A percentile compares a stretch with the other conserved stretches of the same genome.
Conservation (phyloP, 768 basidiomycete genomes). For the Ephemerocybe angulata region DNA sequence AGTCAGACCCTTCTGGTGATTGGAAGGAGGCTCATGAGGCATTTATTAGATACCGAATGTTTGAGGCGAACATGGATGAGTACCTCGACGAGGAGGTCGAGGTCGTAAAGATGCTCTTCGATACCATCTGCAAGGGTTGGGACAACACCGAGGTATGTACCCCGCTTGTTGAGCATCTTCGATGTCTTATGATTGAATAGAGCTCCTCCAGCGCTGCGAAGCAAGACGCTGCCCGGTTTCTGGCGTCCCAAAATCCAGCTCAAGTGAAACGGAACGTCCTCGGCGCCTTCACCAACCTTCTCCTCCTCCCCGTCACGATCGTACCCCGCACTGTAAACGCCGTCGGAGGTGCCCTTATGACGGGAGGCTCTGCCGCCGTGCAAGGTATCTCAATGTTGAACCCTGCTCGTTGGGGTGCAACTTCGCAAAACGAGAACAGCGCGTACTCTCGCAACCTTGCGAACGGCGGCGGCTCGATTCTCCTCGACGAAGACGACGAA, state of each 20-base stretch:
- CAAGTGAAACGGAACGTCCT: slow-evolving; percentile 90
- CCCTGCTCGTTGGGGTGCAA: slow-evolving; percentile 70
- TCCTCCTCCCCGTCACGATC: slow-evolving; percentile 92
- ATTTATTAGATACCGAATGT: slow-evolving; percentile 77
- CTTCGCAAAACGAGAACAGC: slow-evolving; percentile 11
- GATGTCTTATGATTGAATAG: slow-evolving; percentile 1
- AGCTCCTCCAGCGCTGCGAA: slow-evolving; percentile 9
- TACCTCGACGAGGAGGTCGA: slow-evolving; percentile 95
- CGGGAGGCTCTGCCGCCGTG: slow-evolving; percentile 49
- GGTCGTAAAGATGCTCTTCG: slow-evolving; percentile 67
- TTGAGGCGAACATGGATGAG: slow-evolving; percentile 95
- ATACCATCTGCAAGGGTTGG: slow-evolving; percentile 76
- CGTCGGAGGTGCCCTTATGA: slow-evolving; percentile 37
- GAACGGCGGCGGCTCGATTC: slow-evolving; percentile 42
- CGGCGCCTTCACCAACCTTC: slow-evolving; percentile 84
- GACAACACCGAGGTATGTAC: slow-evolving; percentile 56
- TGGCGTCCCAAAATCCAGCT: slow-evolving; percentile 83
- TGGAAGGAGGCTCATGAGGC: slow-evolving; percentile 11
- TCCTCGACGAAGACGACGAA: slow-evolving; percentile 43
- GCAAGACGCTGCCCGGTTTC: slow-evolving; percentile 49
- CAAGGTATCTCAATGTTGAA: slow-evolving; percentile 88
- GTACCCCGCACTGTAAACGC: slow-evolving; percentile 79
- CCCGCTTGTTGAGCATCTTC: neutral
- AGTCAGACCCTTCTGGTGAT: slow-evolving; percentile 22
- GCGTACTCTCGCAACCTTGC: slow-evolving; percentile 37